Conservation (phyloP, 805 yeast genomes). For the Kodamaea leandrae region DNA sequence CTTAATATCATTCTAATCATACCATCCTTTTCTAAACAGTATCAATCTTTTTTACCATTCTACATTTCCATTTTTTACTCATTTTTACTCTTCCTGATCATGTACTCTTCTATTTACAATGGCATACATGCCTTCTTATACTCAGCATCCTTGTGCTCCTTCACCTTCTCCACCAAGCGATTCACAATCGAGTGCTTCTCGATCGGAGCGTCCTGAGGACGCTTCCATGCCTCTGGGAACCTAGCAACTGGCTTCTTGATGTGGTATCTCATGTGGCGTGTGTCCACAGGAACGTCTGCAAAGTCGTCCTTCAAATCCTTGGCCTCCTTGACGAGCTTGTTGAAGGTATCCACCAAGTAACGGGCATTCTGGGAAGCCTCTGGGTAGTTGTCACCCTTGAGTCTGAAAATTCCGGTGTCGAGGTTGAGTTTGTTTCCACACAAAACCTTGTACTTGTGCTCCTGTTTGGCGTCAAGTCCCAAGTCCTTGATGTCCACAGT, state of each 20-base stretch:
- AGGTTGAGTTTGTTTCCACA: conserved; percentile 77
- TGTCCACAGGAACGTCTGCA: conserved; percentile 78
- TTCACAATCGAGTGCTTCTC: conserved; percentile 35
- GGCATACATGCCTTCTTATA: conserved; percentile 16
- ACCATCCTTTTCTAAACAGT: no score
- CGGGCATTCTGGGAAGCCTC: conserved; percentile 87
- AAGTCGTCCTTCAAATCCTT: conserved; percentile 63
- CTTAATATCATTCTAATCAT: no score
- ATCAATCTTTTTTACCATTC: no score
- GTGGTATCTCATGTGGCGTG: conserved; percentile 57
- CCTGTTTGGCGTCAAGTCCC: conserved; percentile 47
- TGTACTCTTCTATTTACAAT: not conserved
- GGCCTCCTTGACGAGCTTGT: conserved; percentile 60
- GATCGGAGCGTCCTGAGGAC: conserved; percentile 65
- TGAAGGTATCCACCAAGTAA: conserved; percentile 61
- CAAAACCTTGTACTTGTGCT: conserved; percentile 74
- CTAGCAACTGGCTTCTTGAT: conserved; percentile 34
- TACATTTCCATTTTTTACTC: no score
- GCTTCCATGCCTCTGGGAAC: conserved; percentile 79
- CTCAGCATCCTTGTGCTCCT: conserved; percentile 30
- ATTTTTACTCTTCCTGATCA: conserved; percentile 1
- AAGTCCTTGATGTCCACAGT: conserved; percentile 53
- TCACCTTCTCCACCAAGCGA: conserved; percentile 32
- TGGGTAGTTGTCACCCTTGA: conserved; percentile 62
- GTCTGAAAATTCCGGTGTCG: conserved; percentile 54